These are phyloP conservation scores for Holtermannia corniformis DNA, from an alignment of 768 basidiomycete genomes.

Conservation along the genomic window DNA sequence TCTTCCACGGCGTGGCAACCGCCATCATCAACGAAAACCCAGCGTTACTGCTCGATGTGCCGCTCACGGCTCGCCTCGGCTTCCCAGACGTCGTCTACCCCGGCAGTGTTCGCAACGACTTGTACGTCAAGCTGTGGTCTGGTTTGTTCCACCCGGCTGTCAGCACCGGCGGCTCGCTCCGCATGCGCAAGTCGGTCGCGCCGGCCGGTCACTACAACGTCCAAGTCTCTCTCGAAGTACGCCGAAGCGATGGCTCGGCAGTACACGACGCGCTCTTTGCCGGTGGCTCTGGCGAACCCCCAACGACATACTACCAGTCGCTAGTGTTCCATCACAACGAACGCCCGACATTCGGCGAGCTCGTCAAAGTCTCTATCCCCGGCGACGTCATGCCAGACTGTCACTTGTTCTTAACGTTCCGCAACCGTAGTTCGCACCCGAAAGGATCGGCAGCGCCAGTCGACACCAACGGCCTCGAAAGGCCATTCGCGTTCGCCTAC, in stretches of 20 bases:
- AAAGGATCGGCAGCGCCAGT: constrained; percentile 10
- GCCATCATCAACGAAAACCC: constrained; percentile 75
- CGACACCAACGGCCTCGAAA: constrained; percentile 49
- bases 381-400: constrained; percentile 59
- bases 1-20: constrained; percentile 71
- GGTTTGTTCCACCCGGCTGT: constrained; percentile 63
- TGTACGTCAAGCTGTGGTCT: constrained; percentile 93
- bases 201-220: constrained; percentile 51
- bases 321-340: constrained; percentile 82
- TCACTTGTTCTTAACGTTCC: constrained; percentile 92
- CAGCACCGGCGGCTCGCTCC: constrained; percentile 19
- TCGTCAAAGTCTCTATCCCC: constrained; percentile 77
- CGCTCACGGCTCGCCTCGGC: constrained; percentile 74
- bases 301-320: constrained; percentile 71
- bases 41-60: constrained; percentile 67
- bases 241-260: constrained; percentile 57
- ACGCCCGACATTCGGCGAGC: constrained; percentile 84
- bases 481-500: constrained; percentile 85
- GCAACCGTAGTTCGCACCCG: constrained; percentile 47
- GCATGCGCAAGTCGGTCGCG: constrained; percentile 21
- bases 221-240: constrained; percentile 84
- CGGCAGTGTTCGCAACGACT: constrained; percentile 80
- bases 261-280: constrained; percentile 61
- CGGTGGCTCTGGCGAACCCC: constrained; percentile 75
- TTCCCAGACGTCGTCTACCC: constrained; percentile 97